Conservation (phyloP, 176 grass and related monocot genomes). For the Urochloa ruziziensis region DNA sequence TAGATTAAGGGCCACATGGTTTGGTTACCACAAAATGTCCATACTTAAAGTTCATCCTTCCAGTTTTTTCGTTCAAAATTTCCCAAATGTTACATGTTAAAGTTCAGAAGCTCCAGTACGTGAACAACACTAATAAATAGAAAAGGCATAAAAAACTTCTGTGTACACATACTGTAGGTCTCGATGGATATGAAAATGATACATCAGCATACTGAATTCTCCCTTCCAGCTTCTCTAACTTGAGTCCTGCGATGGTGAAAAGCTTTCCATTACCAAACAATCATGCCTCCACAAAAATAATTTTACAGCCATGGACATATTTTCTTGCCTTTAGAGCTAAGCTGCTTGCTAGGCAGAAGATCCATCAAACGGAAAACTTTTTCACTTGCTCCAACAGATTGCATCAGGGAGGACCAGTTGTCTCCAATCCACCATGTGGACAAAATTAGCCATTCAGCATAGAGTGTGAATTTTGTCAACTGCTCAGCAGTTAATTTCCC, state of each 20-base stretch:
- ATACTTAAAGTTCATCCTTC: background rate
- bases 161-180: slow-evolving; percentile 54
- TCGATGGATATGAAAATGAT: slow-evolving; percentile 94
- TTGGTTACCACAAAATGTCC: slow-evolving; percentile 5
- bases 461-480: slow-evolving; percentile 95
- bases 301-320: background rate
- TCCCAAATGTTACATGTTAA: background rate
- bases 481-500: slow-evolving; percentile 86
- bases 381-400: slow-evolving; percentile 94
- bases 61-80: background rate
- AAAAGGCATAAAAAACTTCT: background rate
- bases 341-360: slow-evolving; percentile 73
- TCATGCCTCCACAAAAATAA: background rate
- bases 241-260: slow-evolving; percentile 45
- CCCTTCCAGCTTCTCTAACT: slow-evolving; percentile 68
- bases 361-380: slow-evolving; percentile 95
- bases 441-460: slow-evolving; percentile 95
- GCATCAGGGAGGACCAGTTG: slow-evolving; percentile 98
- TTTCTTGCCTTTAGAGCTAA: slow-evolving; percentile 72
- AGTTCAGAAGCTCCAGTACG: background rate
- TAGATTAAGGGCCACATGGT: slow-evolving; percentile 28
- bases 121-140: background rate
- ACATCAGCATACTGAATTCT: slow-evolving; percentile 72
- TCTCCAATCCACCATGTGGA: slow-evolving; percentile 99
- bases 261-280: background rate